Evolutionary conservation across 2,329 filamentous ascomycete species (phyloP).

Genomic region (Diaporthe velutina): DNA sequence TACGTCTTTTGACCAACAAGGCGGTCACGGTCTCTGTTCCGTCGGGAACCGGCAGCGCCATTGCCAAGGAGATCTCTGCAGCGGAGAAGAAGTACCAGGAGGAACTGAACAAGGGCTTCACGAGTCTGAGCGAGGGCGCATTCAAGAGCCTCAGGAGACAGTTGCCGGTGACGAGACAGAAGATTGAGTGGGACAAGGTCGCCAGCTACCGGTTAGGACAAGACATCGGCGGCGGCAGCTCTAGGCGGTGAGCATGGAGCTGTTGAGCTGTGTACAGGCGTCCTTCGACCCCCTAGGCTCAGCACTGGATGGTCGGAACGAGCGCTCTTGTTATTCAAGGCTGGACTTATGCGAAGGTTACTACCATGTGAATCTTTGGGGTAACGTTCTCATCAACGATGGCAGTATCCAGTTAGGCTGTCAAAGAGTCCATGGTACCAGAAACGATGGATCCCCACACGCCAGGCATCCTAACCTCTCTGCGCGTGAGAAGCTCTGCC

Average conservation of each 20-base stretch:
- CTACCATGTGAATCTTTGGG: too few relatives aligned
- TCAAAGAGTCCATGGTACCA: background rate
- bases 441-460: background rate
- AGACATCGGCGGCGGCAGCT: conserved; percentile 79
- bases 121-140: conserved; percentile 88
- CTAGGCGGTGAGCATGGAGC: conserved; percentile 58
- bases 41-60: conserved; percentile 73
- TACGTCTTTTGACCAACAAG: conserved; percentile 92
- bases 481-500: background rate
- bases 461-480: background rate
- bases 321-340: background rate
- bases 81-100: conserved; percentile 96
- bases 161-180: conserved; percentile 95
- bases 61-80: conserved; percentile 82
- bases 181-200: conserved; percentile 99
- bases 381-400: background rate
- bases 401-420: background rate
- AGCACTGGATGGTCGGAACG: background rate
- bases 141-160: conserved; percentile 95
- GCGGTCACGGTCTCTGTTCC: conserved; percentile 73
- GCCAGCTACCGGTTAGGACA: conserved; percentile 89
- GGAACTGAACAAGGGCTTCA: conserved; percentile 92
- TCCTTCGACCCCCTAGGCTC: background rate
- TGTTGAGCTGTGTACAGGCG: background rate
- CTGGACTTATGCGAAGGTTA: background rate